phyloP scores from a whole-genome alignment of 768 basidiomycete species.

The Calocybe indica region DNA sequence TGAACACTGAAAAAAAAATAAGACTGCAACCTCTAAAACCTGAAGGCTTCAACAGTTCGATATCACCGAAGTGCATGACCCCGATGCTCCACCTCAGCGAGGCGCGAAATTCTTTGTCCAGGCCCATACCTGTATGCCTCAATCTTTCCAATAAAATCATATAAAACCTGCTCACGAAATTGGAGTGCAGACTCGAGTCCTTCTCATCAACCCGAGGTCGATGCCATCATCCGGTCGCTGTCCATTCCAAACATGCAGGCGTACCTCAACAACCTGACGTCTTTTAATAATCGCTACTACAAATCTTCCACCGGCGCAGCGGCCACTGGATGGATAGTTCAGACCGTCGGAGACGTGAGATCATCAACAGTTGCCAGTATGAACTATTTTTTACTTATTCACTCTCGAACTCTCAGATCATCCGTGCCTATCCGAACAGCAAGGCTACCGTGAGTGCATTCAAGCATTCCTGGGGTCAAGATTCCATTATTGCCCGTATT shows the following conservation, averaged over 20 bases:
- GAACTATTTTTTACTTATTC: background rate
- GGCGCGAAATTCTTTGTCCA: slow-evolving; percentile 17
- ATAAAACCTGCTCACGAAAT: too few relatives aligned
- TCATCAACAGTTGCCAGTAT: background rate
- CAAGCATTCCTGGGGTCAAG: slow-evolving; percentile 10
- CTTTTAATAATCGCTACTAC: slow-evolving; percentile 31
- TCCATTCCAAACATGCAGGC: slow-evolving; percentile 20
- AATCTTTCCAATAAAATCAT: background rate
- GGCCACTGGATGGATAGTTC: slow-evolving; percentile 26
- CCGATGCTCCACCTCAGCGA: slow-evolving; percentile 20
- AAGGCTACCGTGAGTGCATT: slow-evolving; percentile 8
- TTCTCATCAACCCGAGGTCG: slow-evolving; percentile 16
- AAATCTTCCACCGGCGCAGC: slow-evolving; percentile 20
- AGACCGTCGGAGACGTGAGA: slow-evolving; percentile 15
- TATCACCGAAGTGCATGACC: slow-evolving; percentile 32
- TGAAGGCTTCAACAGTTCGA: slow-evolving; percentile 33
- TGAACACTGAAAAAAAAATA: too few relatives aligned
- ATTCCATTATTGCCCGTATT: slow-evolving; percentile 11
- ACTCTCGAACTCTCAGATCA: slow-evolving; percentile 10
- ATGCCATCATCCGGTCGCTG: slow-evolving; percentile 14
- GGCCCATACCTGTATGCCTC: background rate
- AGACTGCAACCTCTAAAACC: too few relatives aligned
- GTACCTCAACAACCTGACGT: slow-evolving; percentile 23
- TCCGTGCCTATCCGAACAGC: background rate
- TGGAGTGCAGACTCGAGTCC: slow-evolving; percentile 16